Evolutionary conservation across 2,329 filamentous ascomycete species (phyloP).

Genomic region (Lachnellula hyalina): DNA sequence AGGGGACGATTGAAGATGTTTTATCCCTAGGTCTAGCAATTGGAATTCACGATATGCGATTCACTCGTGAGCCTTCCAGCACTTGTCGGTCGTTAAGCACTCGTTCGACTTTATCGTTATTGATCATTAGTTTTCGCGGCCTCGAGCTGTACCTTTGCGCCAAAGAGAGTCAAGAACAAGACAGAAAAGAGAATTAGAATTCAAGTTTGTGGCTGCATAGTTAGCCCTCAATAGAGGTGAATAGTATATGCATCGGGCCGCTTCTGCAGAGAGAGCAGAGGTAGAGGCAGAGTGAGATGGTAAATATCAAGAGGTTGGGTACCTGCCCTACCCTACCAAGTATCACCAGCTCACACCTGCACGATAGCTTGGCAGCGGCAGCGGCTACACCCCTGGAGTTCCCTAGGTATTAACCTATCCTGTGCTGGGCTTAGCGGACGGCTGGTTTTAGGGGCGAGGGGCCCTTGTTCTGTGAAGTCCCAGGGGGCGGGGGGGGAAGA

Average conservation of each 20-base stretch:
- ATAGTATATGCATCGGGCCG: constrained; percentile 7
- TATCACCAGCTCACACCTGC: background rate
- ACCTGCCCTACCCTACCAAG: background rate
- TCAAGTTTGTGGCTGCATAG: constrained; percentile 14
- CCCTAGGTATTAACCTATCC: no score
- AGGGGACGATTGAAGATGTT: background rate
- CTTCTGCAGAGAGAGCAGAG: constrained; percentile 9
- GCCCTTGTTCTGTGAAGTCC: background rate
- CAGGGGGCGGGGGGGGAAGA: background rate
- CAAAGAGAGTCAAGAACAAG: background rate
- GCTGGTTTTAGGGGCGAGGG: background rate
- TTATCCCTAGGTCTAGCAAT: background rate
- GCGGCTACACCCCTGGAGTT: background rate
- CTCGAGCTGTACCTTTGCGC: constrained; percentile 10
- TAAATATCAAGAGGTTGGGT: background rate
- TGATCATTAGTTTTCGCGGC: constrained; percentile 10
- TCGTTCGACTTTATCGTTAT: constrained; percentile 13
- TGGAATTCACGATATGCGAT: background rate
- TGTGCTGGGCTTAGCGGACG: background rate
- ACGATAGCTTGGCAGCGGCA: background rate
- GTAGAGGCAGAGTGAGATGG: background rate
- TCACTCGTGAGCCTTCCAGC: background rate
- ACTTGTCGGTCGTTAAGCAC: background rate
- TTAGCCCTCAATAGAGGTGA: constrained; percentile 10
- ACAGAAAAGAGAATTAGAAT: background rate